A percentile compares a stretch with the other conserved stretches of the same genome.
Conservation (phyloP, 257 asterid species). For the Solanum rostratum region DNA sequence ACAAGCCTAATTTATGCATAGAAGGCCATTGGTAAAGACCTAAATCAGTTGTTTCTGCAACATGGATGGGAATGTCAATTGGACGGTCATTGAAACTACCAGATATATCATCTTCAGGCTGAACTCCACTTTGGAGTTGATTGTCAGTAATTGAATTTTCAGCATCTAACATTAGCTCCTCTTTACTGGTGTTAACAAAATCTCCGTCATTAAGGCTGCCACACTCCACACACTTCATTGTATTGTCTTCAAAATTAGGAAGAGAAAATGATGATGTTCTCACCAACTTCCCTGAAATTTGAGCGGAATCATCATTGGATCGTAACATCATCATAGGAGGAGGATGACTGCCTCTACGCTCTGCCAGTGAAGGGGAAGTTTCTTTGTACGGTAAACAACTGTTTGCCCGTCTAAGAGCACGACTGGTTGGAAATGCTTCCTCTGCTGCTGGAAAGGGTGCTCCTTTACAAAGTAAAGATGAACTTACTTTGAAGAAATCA, state of each 20-base stretch:
- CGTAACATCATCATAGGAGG: constrained; percentile 41
- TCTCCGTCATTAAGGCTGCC: constrained; percentile 4
- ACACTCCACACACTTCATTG: constrained; percentile 19
- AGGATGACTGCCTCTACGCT: constrained; percentile 33
- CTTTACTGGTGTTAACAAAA: constrained; percentile 15
- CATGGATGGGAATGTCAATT: not conserved
- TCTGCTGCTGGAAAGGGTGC: constrained; percentile 16
- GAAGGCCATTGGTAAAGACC: constrained; percentile 43
- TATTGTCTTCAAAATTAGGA: constrained; percentile 28
- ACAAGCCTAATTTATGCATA: constrained; percentile 18
- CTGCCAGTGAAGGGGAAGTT: constrained; percentile 30
- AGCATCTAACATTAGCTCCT: constrained; percentile 27
- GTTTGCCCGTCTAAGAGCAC: constrained; percentile 10
- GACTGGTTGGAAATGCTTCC: constrained; percentile 16
- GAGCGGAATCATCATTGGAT: constrained; percentile 42
- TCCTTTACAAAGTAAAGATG: constrained; percentile 17
- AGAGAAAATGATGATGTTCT: constrained; percentile 26
- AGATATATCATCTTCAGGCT: constrained; percentile 15
- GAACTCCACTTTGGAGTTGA: constrained; percentile 16
- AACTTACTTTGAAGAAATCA: constrained; percentile 16
- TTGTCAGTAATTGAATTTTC: constrained; percentile 7
- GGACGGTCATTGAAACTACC: constrained; percentile 7
- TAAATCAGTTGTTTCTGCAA: constrained; percentile 12
- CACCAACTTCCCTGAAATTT: constrained; percentile 24
- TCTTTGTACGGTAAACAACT: constrained; percentile 23